These are phyloP conservation scores for Brasilioporus rufonigricans DNA, from an alignment of 768 basidiomycete genomes.

Conservation along the genomic window DNA sequence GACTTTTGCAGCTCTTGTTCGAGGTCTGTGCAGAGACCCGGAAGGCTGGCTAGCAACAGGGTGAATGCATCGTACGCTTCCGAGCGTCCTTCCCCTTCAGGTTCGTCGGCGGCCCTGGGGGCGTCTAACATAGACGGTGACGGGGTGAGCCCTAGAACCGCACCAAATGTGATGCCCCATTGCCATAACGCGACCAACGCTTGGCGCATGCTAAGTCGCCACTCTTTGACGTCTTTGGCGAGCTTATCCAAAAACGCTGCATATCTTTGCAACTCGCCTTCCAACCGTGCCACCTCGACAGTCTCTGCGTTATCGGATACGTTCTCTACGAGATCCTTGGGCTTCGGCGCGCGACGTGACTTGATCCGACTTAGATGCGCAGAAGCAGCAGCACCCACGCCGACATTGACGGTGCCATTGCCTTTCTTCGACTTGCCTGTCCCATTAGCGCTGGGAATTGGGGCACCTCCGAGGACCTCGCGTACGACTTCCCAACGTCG, in stretches of 20 bases:
- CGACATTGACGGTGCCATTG: constrained; percentile 37
- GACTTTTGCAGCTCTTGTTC: constrained; percentile 51
- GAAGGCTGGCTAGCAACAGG: constrained; percentile 52
- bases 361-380: constrained; percentile 65
- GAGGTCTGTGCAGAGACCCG: constrained; percentile 51
- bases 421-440: constrained; percentile 39
- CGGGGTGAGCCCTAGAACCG: constrained; percentile 59
- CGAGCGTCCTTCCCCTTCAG: constrained; percentile 30
- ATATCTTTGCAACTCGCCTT: constrained; percentile 53
- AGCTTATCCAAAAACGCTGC: constrained; percentile 61
- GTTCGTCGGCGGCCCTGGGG: constrained; percentile 8
- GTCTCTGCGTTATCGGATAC: constrained; percentile 40
- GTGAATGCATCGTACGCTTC: constrained; percentile 77
- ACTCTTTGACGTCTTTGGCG: constrained; percentile 60
- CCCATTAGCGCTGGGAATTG: constrained; percentile 36
- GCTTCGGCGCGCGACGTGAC: constrained; percentile 38
- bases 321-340: constrained; percentile 31
- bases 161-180: constrained; percentile 68
- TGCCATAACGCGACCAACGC: constrained; percentile 48
- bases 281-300: constrained; percentile 51
- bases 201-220: constrained; percentile 52
- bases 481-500: constrained; percentile 77
- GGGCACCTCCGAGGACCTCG: constrained; percentile 55
- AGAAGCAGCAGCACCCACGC: constrained; percentile 48
- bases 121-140: constrained; percentile 28